Conservation (phyloP, 306 rosid genomes). For the Luffa acutangula region DNA sequence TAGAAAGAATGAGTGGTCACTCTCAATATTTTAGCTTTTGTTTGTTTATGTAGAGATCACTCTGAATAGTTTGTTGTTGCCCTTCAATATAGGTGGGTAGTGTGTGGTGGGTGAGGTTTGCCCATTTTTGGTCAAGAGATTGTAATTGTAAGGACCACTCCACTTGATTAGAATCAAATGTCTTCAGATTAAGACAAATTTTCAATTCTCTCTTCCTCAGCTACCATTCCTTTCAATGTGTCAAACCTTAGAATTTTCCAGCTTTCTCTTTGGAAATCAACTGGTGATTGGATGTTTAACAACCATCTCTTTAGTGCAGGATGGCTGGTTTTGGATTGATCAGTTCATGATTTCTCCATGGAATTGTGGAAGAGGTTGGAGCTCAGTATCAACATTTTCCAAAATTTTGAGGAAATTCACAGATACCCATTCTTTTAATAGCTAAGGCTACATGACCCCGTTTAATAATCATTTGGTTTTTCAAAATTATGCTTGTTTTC, state of each 20-base stretch:
- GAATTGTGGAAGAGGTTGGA: not conserved
- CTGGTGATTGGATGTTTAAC: not conserved
- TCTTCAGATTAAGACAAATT: not conserved
- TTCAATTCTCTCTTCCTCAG: not conserved
- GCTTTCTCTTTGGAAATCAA: not conserved
- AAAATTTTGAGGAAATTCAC: not conserved
- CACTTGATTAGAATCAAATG: not conserved
- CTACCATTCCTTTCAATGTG: slow-evolving; percentile 7
- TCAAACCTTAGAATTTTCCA: not conserved
- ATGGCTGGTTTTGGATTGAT: not conserved
- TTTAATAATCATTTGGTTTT: no score
- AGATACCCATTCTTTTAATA: no score
- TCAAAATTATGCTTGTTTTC: no score
- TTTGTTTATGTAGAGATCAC: not conserved
- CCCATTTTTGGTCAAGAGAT: not conserved
- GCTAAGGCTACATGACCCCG: no score
- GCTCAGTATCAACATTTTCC: not conserved
- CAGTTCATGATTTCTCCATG: not conserved
- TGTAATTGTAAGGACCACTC: not conserved
- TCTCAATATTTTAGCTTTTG: not conserved
- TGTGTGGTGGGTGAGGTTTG: slow-evolving; percentile 2
- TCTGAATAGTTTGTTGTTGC: not conserved
- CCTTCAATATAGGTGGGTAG: not conserved
- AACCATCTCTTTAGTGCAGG: not conserved
- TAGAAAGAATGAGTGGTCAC: slow-evolving; percentile 1